A percentile compares a stretch with the other conserved stretches of the same genome.
phyloP scores from a whole-genome alignment of 768 basidiomycete genomes.

The Tricholoma sp. region DNA sequence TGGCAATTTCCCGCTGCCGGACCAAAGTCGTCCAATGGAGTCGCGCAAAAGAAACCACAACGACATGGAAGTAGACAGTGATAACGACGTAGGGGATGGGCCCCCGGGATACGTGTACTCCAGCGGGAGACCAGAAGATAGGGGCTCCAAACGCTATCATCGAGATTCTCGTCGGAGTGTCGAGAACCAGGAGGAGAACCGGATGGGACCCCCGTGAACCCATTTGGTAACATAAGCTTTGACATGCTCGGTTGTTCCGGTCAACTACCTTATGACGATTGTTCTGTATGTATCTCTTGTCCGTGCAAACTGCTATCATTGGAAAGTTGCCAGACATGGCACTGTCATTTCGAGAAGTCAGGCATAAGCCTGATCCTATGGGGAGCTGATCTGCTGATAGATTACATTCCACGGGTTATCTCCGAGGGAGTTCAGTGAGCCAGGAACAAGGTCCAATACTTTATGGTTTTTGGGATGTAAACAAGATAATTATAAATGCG shows the following conservation, averaged over 20 bases:
- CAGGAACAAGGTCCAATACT: neutral
- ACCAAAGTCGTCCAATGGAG: slow-evolving; percentile 38
- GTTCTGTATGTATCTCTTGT: slow-evolving; percentile 17
- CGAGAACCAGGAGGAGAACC: slow-evolving; percentile 35
- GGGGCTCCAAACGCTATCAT: slow-evolving; percentile 58
- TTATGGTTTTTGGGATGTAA: neutral
- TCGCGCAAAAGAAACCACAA: slow-evolving; percentile 54
- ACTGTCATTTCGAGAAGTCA: slow-evolving; percentile 7
- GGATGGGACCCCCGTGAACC: slow-evolving; percentile 25
- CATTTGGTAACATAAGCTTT: slow-evolving; percentile 8
- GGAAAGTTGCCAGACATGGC: slow-evolving; percentile 14
- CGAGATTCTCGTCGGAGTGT: slow-evolving; percentile 37
- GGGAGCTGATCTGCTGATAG: neutral
- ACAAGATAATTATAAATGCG: neutral
- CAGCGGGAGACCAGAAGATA: slow-evolving; percentile 39
- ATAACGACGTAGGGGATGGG: slow-evolving; percentile 39
- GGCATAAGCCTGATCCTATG: slow-evolving; percentile 9
- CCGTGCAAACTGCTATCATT: slow-evolving; percentile 15
- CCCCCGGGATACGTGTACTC: slow-evolving; percentile 27
- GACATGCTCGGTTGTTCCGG: slow-evolving; percentile 9
- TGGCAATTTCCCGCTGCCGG: slow-evolving; percentile 28
- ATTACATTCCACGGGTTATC: neutral
- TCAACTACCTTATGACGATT: slow-evolving; percentile 8
- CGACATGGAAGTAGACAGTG: slow-evolving; percentile 62
- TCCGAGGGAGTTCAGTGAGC: neutral